Evolutionary conservation across 2,329 filamentous ascomycete genomes (phyloP).

Genomic region (Talaromyces sp.): DNA sequence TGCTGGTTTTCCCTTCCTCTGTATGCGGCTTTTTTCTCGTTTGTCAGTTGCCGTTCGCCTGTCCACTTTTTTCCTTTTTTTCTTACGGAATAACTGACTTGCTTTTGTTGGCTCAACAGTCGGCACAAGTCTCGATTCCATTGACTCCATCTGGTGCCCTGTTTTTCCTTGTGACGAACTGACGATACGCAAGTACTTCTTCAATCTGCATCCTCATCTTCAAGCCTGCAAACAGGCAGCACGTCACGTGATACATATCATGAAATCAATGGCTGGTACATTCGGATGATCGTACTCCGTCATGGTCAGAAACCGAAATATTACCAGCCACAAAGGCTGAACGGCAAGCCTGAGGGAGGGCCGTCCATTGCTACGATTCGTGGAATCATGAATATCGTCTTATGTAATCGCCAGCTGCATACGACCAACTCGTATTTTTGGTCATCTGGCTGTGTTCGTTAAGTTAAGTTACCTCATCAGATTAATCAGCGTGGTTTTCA

Average conservation of each 20-base stretch:
- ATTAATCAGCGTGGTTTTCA: neutral
- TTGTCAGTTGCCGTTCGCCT: neutral
- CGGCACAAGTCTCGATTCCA: neutral
- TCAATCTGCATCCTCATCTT: too few species aligned
- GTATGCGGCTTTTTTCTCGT: slow-evolving; percentile 16
- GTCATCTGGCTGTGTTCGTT: neutral
- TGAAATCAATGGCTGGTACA: neutral
- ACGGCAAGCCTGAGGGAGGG: neutral
- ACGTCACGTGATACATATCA: neutral
- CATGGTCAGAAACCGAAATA: neutral
- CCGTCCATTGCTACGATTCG: neutral
- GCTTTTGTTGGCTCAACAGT: neutral
- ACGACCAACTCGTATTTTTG: neutral
- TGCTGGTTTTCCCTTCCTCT: neutral
- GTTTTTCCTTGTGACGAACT: neutral
- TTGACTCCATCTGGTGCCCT: neutral
- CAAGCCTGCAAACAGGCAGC: neutral
- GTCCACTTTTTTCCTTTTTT: slow-evolving; percentile 10
- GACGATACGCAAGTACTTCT: neutral
- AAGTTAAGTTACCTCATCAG: neutral
- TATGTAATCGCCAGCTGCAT: neutral
- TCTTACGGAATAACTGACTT: neutral
- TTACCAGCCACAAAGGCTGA: neutral
- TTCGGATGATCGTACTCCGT: neutral
- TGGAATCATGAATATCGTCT: neutral